phyloP scores from a whole-genome alignment of 495 filamentous ascomycete genomes.

The Neurospora sp. region DNA sequence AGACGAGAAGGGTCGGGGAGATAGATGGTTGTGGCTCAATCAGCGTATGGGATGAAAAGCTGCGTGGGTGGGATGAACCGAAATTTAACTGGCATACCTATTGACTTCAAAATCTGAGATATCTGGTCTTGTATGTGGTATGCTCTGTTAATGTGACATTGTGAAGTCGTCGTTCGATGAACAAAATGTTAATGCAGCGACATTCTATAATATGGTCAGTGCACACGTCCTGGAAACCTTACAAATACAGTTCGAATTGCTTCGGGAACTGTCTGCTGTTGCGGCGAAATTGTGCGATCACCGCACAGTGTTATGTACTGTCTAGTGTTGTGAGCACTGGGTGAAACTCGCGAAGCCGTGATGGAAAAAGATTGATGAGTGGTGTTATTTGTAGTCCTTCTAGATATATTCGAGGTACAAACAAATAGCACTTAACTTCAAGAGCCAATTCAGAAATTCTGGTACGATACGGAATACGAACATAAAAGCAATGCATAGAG shows the following conservation, averaged over 20 bases:
- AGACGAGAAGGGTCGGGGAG: background rate
- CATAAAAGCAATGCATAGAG: background rate
- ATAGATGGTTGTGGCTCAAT: background rate
- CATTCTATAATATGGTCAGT: background rate
- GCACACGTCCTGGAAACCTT: background rate
- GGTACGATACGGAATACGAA: background rate
- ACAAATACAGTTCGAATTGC: background rate
- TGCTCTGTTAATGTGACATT: background rate
- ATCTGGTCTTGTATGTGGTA: background rate
- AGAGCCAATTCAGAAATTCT: background rate
- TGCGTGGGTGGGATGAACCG: background rate
- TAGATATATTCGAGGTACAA: background rate
- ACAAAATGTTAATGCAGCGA: background rate
- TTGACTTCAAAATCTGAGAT: background rate
- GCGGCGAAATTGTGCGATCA: background rate
- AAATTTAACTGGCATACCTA: background rate
- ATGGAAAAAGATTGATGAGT: background rate
- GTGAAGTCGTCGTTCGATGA: background rate
- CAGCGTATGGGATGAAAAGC: background rate
- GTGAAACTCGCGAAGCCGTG: background rate
- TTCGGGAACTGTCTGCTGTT: background rate
- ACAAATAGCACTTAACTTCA: background rate
- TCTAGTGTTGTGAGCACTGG: background rate
- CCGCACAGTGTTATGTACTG: background rate
- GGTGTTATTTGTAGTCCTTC: background rate